Conservation (phyloP, 306 rosid genomes). For the Cucumis cinereus region DNA sequence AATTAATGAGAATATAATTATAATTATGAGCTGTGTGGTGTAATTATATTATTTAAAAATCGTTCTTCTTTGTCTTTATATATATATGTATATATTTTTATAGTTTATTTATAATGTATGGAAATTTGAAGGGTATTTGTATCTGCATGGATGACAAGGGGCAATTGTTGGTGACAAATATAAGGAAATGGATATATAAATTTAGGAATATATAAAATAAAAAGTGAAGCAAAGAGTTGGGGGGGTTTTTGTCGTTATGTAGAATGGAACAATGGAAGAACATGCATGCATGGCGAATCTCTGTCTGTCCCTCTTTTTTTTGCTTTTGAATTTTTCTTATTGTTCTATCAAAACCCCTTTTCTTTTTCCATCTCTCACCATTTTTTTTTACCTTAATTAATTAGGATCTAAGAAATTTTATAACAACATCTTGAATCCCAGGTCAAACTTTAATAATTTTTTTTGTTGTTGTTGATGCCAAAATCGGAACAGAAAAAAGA, state of each 20-base stretch:
- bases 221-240: neutral
- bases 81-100: neutral
- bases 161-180: neutral
- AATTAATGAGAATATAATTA: neutral
- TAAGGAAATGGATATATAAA: neutral
- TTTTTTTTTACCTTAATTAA: neutral
- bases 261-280: neutral
- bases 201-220: neutral
- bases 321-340: neutral
- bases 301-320: neutral
- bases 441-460: neutral
- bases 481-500: too few species aligned
- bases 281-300: constrained; percentile 5
- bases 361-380: neutral
- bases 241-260: neutral
- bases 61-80: neutral
- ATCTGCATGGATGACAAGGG: constrained; percentile 6
- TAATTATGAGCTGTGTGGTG: neutral
- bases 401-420: neutral
- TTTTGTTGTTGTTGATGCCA: too few species aligned
- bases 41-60: neutral
- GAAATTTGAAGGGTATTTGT: neutral
- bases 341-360: neutral
- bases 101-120: neutral
- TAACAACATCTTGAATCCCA: neutral